Conservation (phyloP, 352 stramenopile genomes). For the Phytophthora cactorum region DNA sequence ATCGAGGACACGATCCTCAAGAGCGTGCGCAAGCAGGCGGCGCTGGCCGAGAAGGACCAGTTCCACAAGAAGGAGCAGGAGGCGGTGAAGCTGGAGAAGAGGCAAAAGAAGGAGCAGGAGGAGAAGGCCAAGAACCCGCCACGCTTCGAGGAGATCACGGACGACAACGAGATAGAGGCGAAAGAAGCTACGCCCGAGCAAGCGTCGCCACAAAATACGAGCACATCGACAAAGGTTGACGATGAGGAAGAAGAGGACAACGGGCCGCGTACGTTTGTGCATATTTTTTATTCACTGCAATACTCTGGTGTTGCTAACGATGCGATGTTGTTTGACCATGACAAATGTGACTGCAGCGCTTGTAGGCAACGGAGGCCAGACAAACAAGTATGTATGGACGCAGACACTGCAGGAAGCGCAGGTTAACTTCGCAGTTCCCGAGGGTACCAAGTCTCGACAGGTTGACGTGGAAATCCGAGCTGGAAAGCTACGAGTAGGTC, state of each 20-base stretch:
- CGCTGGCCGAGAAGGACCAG: conserved; percentile 84
- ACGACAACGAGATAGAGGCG: conserved; percentile 52
- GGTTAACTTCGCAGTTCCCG: conserved; percentile 92
- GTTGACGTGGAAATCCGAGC: conserved; percentile 94
- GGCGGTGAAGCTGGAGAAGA: conserved; percentile 53
- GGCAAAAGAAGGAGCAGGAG: conserved; percentile 53
- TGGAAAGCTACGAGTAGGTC: conserved; percentile 89
- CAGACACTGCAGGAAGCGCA: conserved; percentile 97
- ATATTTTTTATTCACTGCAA: background rate
- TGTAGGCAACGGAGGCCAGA: conserved; percentile 92
- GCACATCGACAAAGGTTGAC: conserved; percentile 40
- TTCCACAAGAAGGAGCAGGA: conserved; percentile 74
- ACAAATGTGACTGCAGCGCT: conserved; percentile 52
- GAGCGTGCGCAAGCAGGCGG: conserved; percentile 93
- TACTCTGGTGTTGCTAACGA: conserved; percentile 11
- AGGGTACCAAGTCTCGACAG: conserved; percentile 93
- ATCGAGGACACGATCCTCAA: conserved; percentile 89
- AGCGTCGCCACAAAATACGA: conserved; percentile 19
- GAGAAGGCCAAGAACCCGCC: conserved; percentile 35
- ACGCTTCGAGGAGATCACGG: conserved; percentile 85
- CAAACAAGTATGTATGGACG: conserved; percentile 97
- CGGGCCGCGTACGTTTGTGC: conserved; percentile 55
- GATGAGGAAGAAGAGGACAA: conserved; percentile 72
- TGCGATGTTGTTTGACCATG: background rate
- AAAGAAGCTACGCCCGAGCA: conserved; percentile 35